Conservation (phyloP, 1,284 basidiomycete species). For the Hortiboletus rubellus region DNA sequence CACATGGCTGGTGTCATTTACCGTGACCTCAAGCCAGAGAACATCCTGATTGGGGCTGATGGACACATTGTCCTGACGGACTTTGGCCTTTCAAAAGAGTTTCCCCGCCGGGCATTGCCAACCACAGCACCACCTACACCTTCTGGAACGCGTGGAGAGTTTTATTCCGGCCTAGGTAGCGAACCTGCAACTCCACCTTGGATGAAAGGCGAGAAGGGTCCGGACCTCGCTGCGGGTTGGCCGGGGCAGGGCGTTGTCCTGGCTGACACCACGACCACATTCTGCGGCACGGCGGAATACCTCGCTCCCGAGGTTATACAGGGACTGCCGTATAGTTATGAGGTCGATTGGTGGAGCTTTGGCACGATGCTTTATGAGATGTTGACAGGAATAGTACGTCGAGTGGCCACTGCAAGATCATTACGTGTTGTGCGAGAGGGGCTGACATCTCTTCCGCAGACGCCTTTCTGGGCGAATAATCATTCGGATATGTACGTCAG, state of each 20-base stretch:
- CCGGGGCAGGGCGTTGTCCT: conserved; percentile 49
- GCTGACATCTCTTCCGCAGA: conserved; percentile 48
- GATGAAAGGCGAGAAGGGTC: conserved; percentile 62
- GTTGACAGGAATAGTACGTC: conserved; percentile 82
- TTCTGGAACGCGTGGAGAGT: conserved; percentile 51
- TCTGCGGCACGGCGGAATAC: conserved; percentile 93
- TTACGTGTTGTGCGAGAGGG: conserved; percentile 14
- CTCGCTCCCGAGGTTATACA: conserved; percentile 94
- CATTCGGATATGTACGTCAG: conserved; percentile 94
- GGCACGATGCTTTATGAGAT: conserved; percentile 98
- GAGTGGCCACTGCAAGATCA: conserved; percentile 1
- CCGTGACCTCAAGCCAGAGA: conserved; percentile 91
- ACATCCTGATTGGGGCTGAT: conserved; percentile 89
- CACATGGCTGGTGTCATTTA: conserved; percentile 87
- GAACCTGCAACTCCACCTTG: conserved; percentile 62
- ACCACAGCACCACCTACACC: conserved; percentile 59
- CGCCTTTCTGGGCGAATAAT: conserved; percentile 92
- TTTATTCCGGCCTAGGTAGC: conserved; percentile 44
- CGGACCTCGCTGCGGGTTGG: conserved; percentile 54
- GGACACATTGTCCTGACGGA: conserved; percentile 96
- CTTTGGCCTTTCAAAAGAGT: conserved; percentile 91
- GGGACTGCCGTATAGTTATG: conserved; percentile 87
- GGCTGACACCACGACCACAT: conserved; percentile 74
- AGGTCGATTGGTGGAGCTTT: conserved; percentile 98
- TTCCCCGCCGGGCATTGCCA: conserved; percentile 54